These are phyloP conservation scores for Kentomonas sorsogonicus DNA, from an alignment of 208 protist species.

Conservation along the genomic window DNA sequence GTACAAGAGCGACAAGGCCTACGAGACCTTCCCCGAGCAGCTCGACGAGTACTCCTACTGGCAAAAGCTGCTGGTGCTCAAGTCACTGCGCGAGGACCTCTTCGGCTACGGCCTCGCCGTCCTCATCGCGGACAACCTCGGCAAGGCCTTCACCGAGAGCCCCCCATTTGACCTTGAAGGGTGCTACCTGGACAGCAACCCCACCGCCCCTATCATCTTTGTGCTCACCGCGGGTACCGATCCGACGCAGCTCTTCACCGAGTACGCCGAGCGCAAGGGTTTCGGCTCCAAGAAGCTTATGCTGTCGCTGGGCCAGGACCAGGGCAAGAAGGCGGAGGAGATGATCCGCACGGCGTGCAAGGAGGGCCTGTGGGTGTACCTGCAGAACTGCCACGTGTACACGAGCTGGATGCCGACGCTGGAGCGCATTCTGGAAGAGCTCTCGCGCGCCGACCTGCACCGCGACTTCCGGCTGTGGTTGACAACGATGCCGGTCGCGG, in stretches of 20 bases:
- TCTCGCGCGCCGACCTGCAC: slow-evolving; percentile 71
- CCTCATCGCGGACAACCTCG: slow-evolving; percentile 73
- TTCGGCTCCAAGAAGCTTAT: slow-evolving; percentile 86
- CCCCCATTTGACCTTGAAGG: slow-evolving; percentile 88
- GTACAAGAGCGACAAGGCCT: slow-evolving; percentile 82
- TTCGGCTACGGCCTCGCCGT: slow-evolving; percentile 82
- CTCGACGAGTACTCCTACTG: slow-evolving; percentile 44
- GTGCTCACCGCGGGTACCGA: slow-evolving; percentile 92
- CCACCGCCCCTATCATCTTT: slow-evolving; percentile 92
- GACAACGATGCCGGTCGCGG: slow-evolving; percentile 90
- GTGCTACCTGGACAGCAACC: slow-evolving; percentile 87
- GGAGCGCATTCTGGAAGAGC: slow-evolving; percentile 85
- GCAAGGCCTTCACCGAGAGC: slow-evolving; percentile 87
- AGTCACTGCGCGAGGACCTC: slow-evolving; percentile 86
- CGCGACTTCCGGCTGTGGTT: slow-evolving; percentile 95
- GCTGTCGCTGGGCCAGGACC: slow-evolving; percentile 95
- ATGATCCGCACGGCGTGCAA: slow-evolving; percentile 76
- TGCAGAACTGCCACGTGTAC: slow-evolving; percentile 96
- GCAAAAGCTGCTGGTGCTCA: slow-evolving; percentile 87
- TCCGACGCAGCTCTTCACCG: slow-evolving; percentile 89
- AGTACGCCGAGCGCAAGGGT: slow-evolving; percentile 91
- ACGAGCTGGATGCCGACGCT: slow-evolving; percentile 93
- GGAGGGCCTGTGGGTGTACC: slow-evolving; percentile 92
- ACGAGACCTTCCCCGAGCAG: slow-evolving; percentile 55
- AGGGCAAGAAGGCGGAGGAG: slow-evolving; percentile 88